Conservation (phyloP, 2,329 filamentous ascomycete genomes). For the Didymella segeticola region DNA sequence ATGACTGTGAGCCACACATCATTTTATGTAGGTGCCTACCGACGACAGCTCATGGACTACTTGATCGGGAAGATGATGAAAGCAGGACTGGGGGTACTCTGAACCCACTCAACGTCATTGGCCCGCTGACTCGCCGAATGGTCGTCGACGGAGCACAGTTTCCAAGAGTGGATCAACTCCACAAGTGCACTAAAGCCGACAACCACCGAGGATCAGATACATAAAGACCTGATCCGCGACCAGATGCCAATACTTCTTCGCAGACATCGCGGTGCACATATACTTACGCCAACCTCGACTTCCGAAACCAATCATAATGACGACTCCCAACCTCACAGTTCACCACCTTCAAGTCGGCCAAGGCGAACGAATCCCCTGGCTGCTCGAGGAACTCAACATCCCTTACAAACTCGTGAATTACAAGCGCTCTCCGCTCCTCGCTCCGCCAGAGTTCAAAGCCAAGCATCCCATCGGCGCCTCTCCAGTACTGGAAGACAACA, state of each 20-base stretch:
- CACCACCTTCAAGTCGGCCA: conserved; percentile 58
- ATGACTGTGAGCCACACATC: not conserved
- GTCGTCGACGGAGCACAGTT: not conserved
- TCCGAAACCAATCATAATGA: conserved; percentile 17
- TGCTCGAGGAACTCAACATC: conserved; percentile 69
- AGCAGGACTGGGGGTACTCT: not conserved
- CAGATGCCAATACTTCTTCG: not conserved
- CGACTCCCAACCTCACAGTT: conserved; percentile 39
- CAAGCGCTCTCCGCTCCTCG: conserved; percentile 54
- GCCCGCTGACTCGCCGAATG: conserved; percentile 1
- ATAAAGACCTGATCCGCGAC: conserved; percentile 6
- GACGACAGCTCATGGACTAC: not conserved
- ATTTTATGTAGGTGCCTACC: conserved; percentile 3
- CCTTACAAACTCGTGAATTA: conserved; percentile 60
- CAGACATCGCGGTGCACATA: not conserved
- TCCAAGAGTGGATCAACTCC: conserved; percentile 4
- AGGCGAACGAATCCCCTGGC: conserved; percentile 69
- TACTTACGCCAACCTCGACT: not conserved
- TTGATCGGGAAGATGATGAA: not conserved
- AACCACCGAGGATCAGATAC: conserved; percentile 3
- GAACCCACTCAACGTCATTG: conserved; percentile 1
- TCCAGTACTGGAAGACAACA: conserved; percentile 65
- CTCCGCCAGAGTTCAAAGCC: conserved; percentile 39
- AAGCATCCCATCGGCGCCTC: conserved; percentile 59
- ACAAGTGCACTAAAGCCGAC: conserved; percentile 8